Evolutionary conservation across 2,329 filamentous ascomycete species (phyloP).

Genomic region (Pseudogymnoascus pannorum): DNA sequence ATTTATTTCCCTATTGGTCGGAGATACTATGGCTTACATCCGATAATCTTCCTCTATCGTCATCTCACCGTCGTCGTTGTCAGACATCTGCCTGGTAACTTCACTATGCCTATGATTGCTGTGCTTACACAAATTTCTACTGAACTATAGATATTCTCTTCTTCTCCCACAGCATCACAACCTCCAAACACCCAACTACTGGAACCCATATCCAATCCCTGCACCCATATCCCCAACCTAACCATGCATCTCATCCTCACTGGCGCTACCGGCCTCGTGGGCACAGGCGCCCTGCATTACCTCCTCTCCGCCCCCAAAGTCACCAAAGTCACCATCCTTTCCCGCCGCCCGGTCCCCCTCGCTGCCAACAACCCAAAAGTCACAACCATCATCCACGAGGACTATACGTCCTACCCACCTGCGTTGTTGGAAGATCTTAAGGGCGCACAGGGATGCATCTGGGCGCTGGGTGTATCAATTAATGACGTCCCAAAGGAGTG

Average conservation of each 20-base stretch:
- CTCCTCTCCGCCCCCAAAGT: conserved; percentile 48
- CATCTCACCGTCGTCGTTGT: not conserved
- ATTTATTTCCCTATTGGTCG: not conserved
- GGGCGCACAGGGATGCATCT: conserved; percentile 62
- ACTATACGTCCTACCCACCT: conserved; percentile 55
- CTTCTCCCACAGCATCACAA: not conserved
- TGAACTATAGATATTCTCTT: not conserved
- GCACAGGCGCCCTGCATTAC: conserved; percentile 52
- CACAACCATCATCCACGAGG: conserved; percentile 59
- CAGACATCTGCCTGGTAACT: not conserved
- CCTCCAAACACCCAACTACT: not conserved
- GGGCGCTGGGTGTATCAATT: conserved; percentile 63
- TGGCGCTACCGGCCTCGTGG: conserved; percentile 61
- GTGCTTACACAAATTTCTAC: not conserved
- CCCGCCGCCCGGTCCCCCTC: conserved; percentile 56
- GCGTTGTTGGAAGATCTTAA: conserved; percentile 51
- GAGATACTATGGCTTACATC: not conserved
- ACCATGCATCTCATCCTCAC: conserved; percentile 59
- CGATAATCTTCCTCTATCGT: not conserved
- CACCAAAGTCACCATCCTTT: conserved; percentile 61
- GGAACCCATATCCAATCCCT: not conserved
- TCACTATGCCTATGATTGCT: not conserved
- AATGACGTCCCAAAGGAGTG: conserved; percentile 52
- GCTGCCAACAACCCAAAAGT: conserved; percentile 54
- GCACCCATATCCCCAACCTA: not conserved